Conservation (phyloP, 768 basidiomycete genomes). For the Lactarius hatsudake region DNA sequence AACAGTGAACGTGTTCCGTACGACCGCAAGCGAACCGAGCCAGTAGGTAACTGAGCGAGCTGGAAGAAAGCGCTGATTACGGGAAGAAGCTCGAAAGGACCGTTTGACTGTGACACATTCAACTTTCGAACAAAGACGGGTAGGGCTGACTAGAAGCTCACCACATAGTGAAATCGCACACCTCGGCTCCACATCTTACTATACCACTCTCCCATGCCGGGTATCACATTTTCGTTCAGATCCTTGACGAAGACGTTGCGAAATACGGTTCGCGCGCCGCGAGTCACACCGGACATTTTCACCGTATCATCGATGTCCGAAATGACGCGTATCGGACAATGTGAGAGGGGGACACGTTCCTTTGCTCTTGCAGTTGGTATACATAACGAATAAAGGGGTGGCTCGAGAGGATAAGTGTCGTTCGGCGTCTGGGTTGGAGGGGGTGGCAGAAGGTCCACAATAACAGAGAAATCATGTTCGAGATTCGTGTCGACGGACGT, state of each 20-base stretch:
- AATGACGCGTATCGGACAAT: slow-evolving; percentile 71
- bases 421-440: slow-evolving; percentile 27
- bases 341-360: slow-evolving; percentile 45
- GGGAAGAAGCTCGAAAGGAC: slow-evolving; percentile 80
- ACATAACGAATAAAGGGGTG: background rate
- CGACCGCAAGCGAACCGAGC: slow-evolving; percentile 78
- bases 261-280: slow-evolving; percentile 80
- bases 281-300: slow-evolving; percentile 72
- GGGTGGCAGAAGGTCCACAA: slow-evolving; percentile 50
- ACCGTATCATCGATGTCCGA: slow-evolving; percentile 96
- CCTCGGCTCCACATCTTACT: slow-evolving; percentile 63
- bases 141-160: slow-evolving; percentile 40
- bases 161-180: slow-evolving; percentile 85
- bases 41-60: slow-evolving; percentile 34
- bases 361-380: slow-evolving; percentile 27
- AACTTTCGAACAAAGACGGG: background rate
- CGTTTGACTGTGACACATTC: slow-evolving; percentile 62
- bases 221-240: slow-evolving; percentile 71
- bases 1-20: slow-evolving; percentile 84
- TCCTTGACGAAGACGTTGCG: slow-evolving; percentile 91
- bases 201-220: slow-evolving; percentile 83
- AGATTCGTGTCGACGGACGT: slow-evolving; percentile 48
- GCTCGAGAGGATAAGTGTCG: slow-evolving; percentile 10
- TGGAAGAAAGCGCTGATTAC: slow-evolving; percentile 35
- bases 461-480: slow-evolving; percentile 52